phyloP scores from a whole-genome alignment of 345 rosid species.

The Carallia brachiata region DNA sequence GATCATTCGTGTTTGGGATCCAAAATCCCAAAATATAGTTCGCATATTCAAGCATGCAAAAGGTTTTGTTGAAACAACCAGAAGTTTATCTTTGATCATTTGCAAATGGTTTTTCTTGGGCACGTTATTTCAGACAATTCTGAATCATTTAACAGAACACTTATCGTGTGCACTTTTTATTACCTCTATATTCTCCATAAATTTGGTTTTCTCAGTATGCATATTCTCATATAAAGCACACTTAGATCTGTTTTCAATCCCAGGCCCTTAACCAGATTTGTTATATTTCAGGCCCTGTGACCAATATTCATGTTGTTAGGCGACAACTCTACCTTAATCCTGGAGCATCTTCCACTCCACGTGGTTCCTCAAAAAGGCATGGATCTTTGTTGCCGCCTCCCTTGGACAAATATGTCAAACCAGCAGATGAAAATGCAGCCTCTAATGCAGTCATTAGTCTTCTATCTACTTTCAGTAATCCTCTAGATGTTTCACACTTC shows the following conservation, averaged over 20 bases:
- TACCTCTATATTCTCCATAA: no score
- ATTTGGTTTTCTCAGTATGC: no score
- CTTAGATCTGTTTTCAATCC: neutral
- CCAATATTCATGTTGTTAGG: constrained; percentile 57
- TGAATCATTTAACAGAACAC: neutral
- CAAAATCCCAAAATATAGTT: constrained; percentile 38
- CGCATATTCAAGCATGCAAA: constrained; percentile 60
- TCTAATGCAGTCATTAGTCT: constrained; percentile 40
- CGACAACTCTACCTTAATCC: constrained; percentile 27
- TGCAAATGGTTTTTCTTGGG: neutral
- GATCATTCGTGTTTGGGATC: constrained; percentile 61
- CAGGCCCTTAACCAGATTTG: neutral
- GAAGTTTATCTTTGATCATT: constrained; percentile 1
- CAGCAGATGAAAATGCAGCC: constrained; percentile 39
- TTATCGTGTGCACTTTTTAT: neutral
- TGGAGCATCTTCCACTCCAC: constrained; percentile 22
- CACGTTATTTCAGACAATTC: neutral
- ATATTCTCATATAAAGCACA: neutral
- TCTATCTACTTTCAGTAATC: constrained; percentile 23
- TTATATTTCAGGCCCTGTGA: constrained; percentile 55
- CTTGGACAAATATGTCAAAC: constrained; percentile 48
- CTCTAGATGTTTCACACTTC: constrained; percentile 28
- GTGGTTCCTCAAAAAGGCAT: constrained; percentile 51
- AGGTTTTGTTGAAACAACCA: constrained; percentile 40
- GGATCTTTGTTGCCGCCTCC: constrained; percentile 53